Base-by-base conservation (phyloP, 2,329 filamentous ascomycete species). In the Penicillium janthinellum region DNA sequence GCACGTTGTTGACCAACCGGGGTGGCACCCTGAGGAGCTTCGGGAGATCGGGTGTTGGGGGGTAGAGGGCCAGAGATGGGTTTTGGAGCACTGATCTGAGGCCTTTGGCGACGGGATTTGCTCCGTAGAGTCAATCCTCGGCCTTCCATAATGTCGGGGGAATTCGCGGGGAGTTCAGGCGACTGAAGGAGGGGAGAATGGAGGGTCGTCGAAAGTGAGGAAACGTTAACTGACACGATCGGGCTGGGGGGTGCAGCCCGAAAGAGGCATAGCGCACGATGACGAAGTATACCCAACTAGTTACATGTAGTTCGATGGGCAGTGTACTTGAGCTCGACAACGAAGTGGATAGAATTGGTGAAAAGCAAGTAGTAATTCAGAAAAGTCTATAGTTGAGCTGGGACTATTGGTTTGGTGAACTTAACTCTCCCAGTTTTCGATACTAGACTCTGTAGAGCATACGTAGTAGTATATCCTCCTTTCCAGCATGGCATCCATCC, bases 61-160 rank as follows among this genome's bases (percentile, higher is more conserved):
- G 64, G 76, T 63, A 74, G 71, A 70, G 68, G 79, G 39, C 65
- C 75, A 35, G 77, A 75, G 68, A 87, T 86, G 72, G 84, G 84
- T 69, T 84, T 83, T 38, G 80, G 84, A 58, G 81, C 84, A 76
- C 84, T 86, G 74, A 86, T 86, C 67, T 84, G 84, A 53, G 84
- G 84, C 49, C 81, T 74, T 57, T 70, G 65, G 70, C 77, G 78
- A 60, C 75, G 79, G 70, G 71, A 80, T 77, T 88, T 88, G 77
- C 86, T 88, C 71, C 86, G 83, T 65, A 88, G 81, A 56, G 86
- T 88, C 65, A 88, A 81, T 51, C 84, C 84, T 70, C 82, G 81
- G 58, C 76, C 79, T 68, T 84, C 84, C 78, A 84, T 82, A 67
- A 67, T 79, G 57, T 14, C 7, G 15, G 56, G 20, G 41, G 15